Evolutionary conservation across 2,329 filamentous ascomycete species (phyloP), one percentile per base, ranked within the genome.

Genomic region (Gaeumannomyces tritici): DNA sequence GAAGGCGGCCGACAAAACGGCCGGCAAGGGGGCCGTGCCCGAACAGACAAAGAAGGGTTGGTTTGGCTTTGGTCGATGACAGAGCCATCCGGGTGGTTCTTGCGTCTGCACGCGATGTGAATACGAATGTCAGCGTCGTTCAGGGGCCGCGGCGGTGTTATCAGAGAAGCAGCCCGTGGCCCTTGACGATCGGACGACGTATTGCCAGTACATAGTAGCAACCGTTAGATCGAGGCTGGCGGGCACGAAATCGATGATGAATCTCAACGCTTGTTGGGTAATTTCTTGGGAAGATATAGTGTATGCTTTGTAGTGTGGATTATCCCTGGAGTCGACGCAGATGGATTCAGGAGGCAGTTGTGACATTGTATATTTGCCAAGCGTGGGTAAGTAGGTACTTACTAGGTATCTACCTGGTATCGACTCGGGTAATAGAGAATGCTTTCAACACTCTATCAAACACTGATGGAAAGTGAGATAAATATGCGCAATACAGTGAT

Each of bases 31-130:
- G 2, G 63, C 51, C 24, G 63, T 69, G 55, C 73, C 77, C 62
- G 74, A 76, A 60, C 73, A 80, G 67, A 76, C 80, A 66, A 90
- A 88, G 78, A 87, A 80, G 70, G 87, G 89, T 26, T 93, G 89
- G 89, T 93, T 93, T 74, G 86, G 89, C 0, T 92, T 92, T 71
- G 83, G 83, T 57, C 75, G 83, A 70, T 83, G 70, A 66, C 62
- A 61, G 62, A 18, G n/a, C 15, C 29, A 28, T 56, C 1, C 5
- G n/a, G 11, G 8, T n/a, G 42, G 12, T n/a, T 21, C 2, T 35
- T 8, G 42, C 31, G 21, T 51, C 42, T 51, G 21, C 21, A 8
- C 18, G 42, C 7, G 5, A 9, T 51, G 42, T 51, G 42, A 51
- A 51, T 51, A 51, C 42, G 42, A 51, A n/a, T n/a, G 11, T 51